Evolutionary conservation across 2,329 filamentous ascomycete genomes (phyloP).

Genomic region (Neonectria coccinea): DNA sequence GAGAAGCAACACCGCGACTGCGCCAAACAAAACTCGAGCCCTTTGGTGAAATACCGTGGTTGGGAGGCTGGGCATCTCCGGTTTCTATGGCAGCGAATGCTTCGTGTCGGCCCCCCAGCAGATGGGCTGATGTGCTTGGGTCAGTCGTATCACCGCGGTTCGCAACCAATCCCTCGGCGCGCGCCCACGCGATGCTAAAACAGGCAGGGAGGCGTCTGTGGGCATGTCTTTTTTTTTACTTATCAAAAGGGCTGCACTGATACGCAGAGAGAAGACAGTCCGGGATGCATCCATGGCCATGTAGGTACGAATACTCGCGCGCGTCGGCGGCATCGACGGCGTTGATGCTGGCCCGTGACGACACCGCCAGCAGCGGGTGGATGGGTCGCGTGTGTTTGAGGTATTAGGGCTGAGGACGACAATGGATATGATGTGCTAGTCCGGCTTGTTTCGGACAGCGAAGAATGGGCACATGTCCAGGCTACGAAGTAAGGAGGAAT

Average conservation of each 20-base stretch:
- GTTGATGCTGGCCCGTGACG: neutral
- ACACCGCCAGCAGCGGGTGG: neutral
- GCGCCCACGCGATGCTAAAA: slow-evolving; percentile 19
- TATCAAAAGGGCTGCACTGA: slow-evolving; percentile 14
- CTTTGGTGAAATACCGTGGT: neutral
- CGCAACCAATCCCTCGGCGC: slow-evolving; percentile 19
- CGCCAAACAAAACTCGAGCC: slow-evolving; percentile 1
- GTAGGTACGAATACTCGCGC: neutral
- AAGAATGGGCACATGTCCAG: neutral
- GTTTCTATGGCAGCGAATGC: slow-evolving; percentile 26
- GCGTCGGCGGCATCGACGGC: neutral
- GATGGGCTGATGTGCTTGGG: slow-evolving; percentile 37
- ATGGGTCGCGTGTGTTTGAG: neutral
- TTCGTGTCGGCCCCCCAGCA: slow-evolving; percentile 13
- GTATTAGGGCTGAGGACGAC: slow-evolving; percentile 3
- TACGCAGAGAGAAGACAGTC: slow-evolving; percentile 15
- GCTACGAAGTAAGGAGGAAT: neutral
- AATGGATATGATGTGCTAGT: neutral
- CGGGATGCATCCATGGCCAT: neutral
- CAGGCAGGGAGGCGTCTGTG: slow-evolving; percentile 21
- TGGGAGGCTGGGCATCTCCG: slow-evolving; percentile 7
- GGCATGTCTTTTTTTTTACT: slow-evolving; percentile 9
- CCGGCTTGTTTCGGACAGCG: neutral
- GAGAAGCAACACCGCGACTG: slow-evolving; percentile 9
- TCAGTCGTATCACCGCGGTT: slow-evolving; percentile 36